phyloP scores from a whole-genome alignment of 192 early-diverging fungal genomes.

The Coemansia sp. region DNA sequence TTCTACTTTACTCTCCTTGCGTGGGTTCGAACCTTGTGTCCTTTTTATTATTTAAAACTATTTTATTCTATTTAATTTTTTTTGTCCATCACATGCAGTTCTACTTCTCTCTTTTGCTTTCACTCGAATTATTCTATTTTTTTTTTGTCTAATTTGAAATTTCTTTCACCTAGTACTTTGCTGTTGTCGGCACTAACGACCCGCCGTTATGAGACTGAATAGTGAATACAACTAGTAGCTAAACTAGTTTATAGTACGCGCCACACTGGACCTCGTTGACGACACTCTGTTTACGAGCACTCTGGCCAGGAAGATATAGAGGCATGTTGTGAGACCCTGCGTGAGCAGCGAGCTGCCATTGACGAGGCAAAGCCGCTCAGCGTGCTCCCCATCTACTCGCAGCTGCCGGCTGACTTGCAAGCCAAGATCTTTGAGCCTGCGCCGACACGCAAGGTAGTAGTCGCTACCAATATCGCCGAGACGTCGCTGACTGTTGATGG shows the following conservation, averaged over 20 bases:
- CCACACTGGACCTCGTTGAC: conserved; percentile 97
- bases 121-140: not conserved
- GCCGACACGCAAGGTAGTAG: conserved; percentile 85
- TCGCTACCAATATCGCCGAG: conserved; percentile 99
- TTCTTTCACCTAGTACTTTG: conserved; percentile 77
- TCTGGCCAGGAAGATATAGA: conserved; percentile 99
- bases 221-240: conserved; percentile 71
- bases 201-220: conserved; percentile 95
- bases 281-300: conserved; percentile 90
- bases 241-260: conserved; percentile 96
- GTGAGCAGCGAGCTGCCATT: conserved; percentile 71
- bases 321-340: conserved; percentile 71
- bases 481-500: conserved; percentile 99
- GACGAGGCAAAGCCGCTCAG: conserved; percentile 78
- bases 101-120: not conserved
- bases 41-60: no score
- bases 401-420: conserved; percentile 94
- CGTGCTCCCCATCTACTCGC: conserved; percentile 95
- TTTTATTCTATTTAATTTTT: no score
- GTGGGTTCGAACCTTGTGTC: no score
- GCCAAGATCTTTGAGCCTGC: conserved; percentile 95
- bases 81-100: no score
- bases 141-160: not conserved
- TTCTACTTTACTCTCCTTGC: no score
- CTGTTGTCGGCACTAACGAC: conserved; percentile 91